Evolutionary conservation across 192 early-diverging fungal genomes (phyloP), one percentile per base, ranked within the genome.

Genomic region (Chytriomyces sp.): DNA sequence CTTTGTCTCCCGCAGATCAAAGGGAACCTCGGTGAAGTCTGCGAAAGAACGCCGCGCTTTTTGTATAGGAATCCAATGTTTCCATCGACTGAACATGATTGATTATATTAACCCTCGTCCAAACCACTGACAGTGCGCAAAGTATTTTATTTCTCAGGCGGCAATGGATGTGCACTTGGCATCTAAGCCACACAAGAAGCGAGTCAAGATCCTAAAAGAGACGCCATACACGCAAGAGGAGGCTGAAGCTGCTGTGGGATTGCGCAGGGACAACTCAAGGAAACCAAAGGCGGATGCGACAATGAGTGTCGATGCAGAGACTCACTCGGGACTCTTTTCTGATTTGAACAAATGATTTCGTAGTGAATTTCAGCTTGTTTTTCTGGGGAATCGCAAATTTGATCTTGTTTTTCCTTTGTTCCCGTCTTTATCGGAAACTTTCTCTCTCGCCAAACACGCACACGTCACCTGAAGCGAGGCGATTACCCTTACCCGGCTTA

Each of bases 141-240:
- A 89, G 54, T 87, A 94, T 75, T 92, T 94, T 61, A 87, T 92
- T 30, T 84, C 84, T 56, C 81, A 88, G 28, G 74, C 76, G 28
- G 78, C 90, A 8, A 79, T 90, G 31, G 62, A 39, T 39, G 85
- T 86, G 31, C 96, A 98, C 79, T 73, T 84, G 10, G 87, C 84
- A 30, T 87, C 91, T 44, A 94, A 95, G 75, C 76, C 91, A 60
- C 96, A 98, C 80, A 96, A 94, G 84, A 89, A 87, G 71, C 78
- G 93, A 80, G 71, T 92, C n/a, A 96, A 96, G 84, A 78, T 90
- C 54, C 83, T 97, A 30, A 88, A 93, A 77, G 91, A 90, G 37
- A 87, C 75, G 32, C 89, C 94, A 30, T 98, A 95, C 80, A 93
- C 95, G 54, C 96, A 97, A 75, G 88, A 87, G 67, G 96, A 98